Base-by-base conservation (phyloP, 2,329 filamentous ascomycete genomes). In the Paradendryphiella salina region DNA sequence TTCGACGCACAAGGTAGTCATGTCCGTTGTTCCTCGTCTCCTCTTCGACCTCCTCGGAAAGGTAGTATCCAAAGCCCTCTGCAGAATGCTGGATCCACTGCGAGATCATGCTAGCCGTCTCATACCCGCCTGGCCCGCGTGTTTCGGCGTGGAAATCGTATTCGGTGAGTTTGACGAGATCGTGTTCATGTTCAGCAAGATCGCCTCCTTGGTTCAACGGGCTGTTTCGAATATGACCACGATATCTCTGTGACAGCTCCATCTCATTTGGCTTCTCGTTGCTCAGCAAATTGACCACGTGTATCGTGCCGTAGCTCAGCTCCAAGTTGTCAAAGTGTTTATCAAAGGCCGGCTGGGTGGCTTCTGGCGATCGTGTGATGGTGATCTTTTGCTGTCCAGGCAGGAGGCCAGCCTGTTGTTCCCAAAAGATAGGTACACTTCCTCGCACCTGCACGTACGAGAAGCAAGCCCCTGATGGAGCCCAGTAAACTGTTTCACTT, bases 111-210 rank as follows among this genome's bases (percentile, higher is more conserved):
- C 83, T 86, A n/a, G 93, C 94, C 48, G 90, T 90, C 70, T 96
- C 91, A 68, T 96, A 97, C 3, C 93, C 93, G 48, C 83, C 82
- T 0, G 89, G 87, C 0, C 89, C 90, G 65, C 88, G 88, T 1
- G 94, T 96, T 72, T 97, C 91, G 3, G 92, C 93, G 68, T 97
- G 92, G 53, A 99, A 97, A 73, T 99, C 94, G 68, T 94, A 99
- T 66, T 96, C 90, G 1, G 93, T 96, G 52, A 87, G 82, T 56
- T 83, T 83, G 23, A 97, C 75, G 31, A 96, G 80, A 39, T 88
- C 83, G 65, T 93, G 89, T 53, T 90, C 89, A 35, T 53, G 75
- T 2, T 80, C 66, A 8, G 64, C 79, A 21, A 79, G 77, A 29
- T 82, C 79, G 15, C 81, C 82, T 5, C 76, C 81, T 18, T 77